These are phyloP conservation scores for Phytophthora nicotianae DNA, from an alignment of 352 stramenopile species.

Conservation along the genomic window DNA sequence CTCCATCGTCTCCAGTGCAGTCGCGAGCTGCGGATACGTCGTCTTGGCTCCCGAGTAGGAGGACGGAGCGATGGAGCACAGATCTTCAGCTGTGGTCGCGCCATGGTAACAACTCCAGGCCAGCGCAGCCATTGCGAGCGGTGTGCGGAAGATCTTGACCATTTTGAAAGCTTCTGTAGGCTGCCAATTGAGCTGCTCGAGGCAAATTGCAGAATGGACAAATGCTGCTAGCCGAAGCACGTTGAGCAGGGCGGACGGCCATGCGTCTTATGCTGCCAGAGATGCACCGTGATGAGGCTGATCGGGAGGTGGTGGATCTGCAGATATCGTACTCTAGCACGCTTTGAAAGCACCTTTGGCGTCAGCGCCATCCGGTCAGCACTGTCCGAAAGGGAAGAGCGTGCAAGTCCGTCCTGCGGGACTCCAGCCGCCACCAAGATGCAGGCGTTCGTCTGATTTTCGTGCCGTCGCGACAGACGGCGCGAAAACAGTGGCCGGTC, in stretches of 20 bases:
- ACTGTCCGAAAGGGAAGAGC: slow-evolving; percentile 10
- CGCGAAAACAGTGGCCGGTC: slow-evolving; percentile 11
- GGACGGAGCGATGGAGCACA: slow-evolving; percentile 43
- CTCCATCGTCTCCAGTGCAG: slow-evolving; percentile 43
- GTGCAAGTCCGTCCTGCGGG: not conserved
- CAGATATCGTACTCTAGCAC: slow-evolving; percentile 21
- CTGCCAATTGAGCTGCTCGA: slow-evolving; percentile 4
- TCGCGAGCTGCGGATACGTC: slow-evolving; percentile 39
- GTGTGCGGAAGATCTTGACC: slow-evolving; percentile 24
- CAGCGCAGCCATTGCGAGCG: slow-evolving; percentile 20
- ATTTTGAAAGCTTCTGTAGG: slow-evolving; percentile 14
- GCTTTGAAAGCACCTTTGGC: slow-evolving; percentile 9
- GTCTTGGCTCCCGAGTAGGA: slow-evolving; percentile 43
- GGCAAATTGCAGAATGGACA: slow-evolving; percentile 39
- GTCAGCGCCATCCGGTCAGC: slow-evolving; percentile 8
- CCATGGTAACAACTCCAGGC: slow-evolving; percentile 15
- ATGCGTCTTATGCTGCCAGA: slow-evolving; percentile 3
- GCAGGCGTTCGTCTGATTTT: slow-evolving; percentile 28
- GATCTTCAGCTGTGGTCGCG: slow-evolving; percentile 27
- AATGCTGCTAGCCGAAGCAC: slow-evolving; percentile 3
- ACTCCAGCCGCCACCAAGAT: slow-evolving; percentile 9
- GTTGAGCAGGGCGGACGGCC: slow-evolving; percentile 1
- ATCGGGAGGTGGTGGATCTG: slow-evolving; percentile 19
- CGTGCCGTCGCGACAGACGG: slow-evolving; percentile 12
- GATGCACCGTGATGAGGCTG: slow-evolving; percentile 18